Base-by-base conservation (phyloP, 176 grass and related monocot species). In the Musa troglodytarum region DNA sequence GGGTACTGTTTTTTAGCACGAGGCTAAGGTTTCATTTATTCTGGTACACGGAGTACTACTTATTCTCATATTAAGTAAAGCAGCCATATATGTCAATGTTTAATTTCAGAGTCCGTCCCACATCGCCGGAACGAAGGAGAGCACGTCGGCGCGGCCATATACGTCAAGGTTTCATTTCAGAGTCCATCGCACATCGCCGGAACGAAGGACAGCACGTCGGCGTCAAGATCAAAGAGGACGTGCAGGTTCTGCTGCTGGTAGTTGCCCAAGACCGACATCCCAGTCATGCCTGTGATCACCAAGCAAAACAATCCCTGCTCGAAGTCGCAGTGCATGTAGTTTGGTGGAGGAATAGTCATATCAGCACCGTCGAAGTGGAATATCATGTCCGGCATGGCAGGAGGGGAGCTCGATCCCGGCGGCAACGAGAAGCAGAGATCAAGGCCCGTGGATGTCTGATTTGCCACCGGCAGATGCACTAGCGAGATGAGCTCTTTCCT, bases 191-290 rank as follows among this genome's bases (percentile, higher is more conserved):
- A 90, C 0, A 65, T 64, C 0, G 80, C 66, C 0, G 74, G 80
- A 63, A 82, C 85, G 81, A 90, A 93, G 0, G 87, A 90, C 52
- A 93, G 21, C 16, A 81, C 12, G 17, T 28, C 74, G 2, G 34
- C 73, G 29, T 57, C 74, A 43, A 94, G 43, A 80, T 90, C 83
- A 34, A 90, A 94, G 55, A 90, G 22, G 51, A 90, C 10, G 26
- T 90, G 88, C 77, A 88, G 76, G 74, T 79, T 85, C 77, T 94
- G 87, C 82, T 90, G 87, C 66, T 85, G 87, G 34, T 82, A 80
- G 65, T 84, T 89, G 56, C 89, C 89, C 7, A 92, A 79, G 29
- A 92, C 76, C 68, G 90, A 92, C 23, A 89, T 64, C 25, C 79
- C 75, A 23, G 53, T 53, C 14, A 70, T 77, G 17, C 78, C 68